Evolutionary conservation across 169 alveolate species (phyloP).

Genomic region (Hammondia hammondi): DNA sequence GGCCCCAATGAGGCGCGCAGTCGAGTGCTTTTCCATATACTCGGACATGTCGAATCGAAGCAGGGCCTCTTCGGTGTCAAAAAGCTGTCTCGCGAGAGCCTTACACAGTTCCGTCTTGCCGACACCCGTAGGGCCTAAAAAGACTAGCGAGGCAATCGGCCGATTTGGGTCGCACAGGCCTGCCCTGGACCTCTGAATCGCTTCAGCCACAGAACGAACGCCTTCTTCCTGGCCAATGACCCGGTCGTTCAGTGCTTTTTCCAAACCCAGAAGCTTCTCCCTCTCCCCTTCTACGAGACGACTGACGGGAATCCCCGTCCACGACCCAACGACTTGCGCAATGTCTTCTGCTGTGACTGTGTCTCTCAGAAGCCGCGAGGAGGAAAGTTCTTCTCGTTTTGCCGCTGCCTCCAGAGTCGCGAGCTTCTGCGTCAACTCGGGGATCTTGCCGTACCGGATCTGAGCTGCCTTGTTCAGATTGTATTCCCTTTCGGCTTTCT

Average conservation of each 20-base stretch:
- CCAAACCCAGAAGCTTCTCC: conserved; percentile 79
- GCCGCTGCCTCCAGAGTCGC: conserved; percentile 23
- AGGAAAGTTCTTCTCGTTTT: conserved; percentile 8
- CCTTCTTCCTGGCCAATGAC: conserved; percentile 89
- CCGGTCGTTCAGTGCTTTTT: conserved; percentile 81
- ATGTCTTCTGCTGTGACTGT: conserved; percentile 84
- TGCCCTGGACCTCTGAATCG: conserved; percentile 88
- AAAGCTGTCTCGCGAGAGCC: conserved; percentile 87
- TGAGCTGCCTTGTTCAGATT: conserved; percentile 86
- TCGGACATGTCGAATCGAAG: conserved; percentile 91
- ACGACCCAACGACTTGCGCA: conserved; percentile 84
- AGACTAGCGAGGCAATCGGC: conserved; percentile 89
- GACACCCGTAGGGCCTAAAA: conserved; percentile 89
- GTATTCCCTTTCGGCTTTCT: conserved; percentile 83
- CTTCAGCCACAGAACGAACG: conserved; percentile 69
- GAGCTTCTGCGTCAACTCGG: conserved; percentile 80
- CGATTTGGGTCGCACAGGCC: conserved; percentile 89
- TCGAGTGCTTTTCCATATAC: conserved; percentile 89
- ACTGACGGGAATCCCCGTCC: conserved; percentile 89
- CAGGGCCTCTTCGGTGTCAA: conserved; percentile 79
- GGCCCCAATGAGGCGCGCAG: conserved; percentile 89
- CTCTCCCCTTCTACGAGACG: conserved; percentile 80
- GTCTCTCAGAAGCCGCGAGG: conserved; percentile 76
- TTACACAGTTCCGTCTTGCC: conserved; percentile 91
- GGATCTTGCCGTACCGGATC: conserved; percentile 83